Percentiles rank a stretch among this genome's conserved stretches.
Evolutionary conservation across 2,329 filamentous ascomycete species (phyloP).

Genomic region (Penicillium freii): DNA sequence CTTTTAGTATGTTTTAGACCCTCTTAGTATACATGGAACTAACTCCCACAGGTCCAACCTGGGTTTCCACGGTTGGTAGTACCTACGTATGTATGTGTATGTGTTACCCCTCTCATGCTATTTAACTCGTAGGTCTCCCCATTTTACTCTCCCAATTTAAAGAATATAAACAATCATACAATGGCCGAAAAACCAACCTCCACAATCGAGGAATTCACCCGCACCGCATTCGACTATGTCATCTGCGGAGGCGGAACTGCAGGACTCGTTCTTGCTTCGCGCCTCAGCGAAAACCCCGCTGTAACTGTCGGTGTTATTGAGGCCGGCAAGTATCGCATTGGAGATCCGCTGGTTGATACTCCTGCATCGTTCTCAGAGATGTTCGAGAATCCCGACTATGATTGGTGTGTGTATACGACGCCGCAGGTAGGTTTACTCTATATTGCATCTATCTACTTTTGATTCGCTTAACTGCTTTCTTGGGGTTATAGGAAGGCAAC

Average conservation of each 20-base stretch:
- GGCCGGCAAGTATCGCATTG: conserved; percentile 39
- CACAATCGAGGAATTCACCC: conserved; percentile 13
- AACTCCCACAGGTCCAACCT: not conserved
- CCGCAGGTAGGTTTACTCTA: conserved; percentile 23
- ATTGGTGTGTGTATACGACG: conserved; percentile 34
- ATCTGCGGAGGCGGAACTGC: conserved; percentile 57
- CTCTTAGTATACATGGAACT: not conserved
- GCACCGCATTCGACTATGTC: conserved; percentile 31
- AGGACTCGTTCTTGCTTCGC: conserved; percentile 45
- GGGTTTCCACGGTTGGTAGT: not conserved
- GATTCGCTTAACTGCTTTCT: not conserved
- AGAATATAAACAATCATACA: not conserved
- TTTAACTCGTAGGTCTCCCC: not conserved
- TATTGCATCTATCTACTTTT: not conserved
- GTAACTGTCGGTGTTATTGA: conserved; percentile 47
- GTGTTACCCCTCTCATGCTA: not conserved
- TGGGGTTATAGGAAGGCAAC: conserved; percentile 18
- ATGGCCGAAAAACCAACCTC: conserved; percentile 9
- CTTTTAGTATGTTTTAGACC: not conserved
- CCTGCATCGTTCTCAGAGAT: conserved; percentile 25
- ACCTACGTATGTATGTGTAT: not conserved
- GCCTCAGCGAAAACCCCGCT: conserved; percentile 45
- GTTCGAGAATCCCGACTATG: conserved; percentile 35
- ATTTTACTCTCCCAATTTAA: not conserved
- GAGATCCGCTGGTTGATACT: conserved; percentile 29